These are phyloP conservation scores for Zygoascus bituminiphila DNA, from an alignment of 805 yeast genomes.

Conservation along the genomic window DNA sequence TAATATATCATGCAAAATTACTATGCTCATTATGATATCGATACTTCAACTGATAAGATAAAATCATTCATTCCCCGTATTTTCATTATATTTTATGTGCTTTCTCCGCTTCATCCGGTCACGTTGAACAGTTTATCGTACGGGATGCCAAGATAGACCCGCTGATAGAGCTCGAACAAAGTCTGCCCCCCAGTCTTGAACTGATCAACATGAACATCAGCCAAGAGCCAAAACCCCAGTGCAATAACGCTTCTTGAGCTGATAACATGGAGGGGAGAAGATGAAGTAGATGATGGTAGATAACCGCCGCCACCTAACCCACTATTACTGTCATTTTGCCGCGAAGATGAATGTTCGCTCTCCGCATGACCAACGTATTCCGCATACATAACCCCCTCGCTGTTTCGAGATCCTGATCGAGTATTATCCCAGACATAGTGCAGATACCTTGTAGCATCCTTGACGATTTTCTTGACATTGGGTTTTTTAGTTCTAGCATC, in stretches of 20 bases:
- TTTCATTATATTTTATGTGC: background rate
- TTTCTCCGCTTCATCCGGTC: background rate
- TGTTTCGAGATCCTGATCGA: background rate
- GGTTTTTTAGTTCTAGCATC: background rate
- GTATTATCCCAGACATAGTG: conserved; percentile 14
- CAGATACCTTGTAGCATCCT: conserved; percentile 20
- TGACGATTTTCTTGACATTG: conserved; percentile 18
- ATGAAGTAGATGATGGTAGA: background rate
- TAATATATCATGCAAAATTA: too few relatives aligned
- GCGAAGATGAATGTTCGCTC: background rate
- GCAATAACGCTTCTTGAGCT: conserved; percentile 5
- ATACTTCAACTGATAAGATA: too few relatives aligned
- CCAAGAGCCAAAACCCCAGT: conserved; percentile 14
- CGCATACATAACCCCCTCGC: background rate
- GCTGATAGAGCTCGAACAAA: conserved; percentile 8
- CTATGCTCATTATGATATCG: too few relatives aligned
- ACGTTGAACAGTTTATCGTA: background rate
- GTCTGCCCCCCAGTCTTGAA: conserved; percentile 16
- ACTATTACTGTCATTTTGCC: background rate
- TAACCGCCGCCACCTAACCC: background rate
- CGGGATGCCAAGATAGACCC: conserved; percentile 5
- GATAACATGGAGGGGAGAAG: background rate
- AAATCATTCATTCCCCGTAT: too few relatives aligned
- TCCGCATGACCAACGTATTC: background rate
- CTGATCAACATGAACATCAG: conserved; percentile 12